A percentile compares a stretch with the other conserved stretches of the same genome.
Evolutionary conservation across 345 rosid genomes (phyloP).

Genomic region (Gossypioides kirkii): DNA sequence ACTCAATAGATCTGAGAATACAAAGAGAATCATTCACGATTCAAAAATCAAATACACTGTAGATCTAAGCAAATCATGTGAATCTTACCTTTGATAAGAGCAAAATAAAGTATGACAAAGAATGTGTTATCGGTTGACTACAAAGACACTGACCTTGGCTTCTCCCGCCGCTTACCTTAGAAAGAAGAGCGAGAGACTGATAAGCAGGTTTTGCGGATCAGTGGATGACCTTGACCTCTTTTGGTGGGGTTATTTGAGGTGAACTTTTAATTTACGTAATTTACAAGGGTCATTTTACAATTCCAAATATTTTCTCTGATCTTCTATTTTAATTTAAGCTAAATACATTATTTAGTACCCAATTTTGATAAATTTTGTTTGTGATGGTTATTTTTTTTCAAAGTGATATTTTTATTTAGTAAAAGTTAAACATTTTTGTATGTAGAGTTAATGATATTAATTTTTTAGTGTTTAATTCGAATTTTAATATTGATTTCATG

Average conservation of each 20-base stretch:
- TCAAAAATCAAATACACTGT: not conserved
- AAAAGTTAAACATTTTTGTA: too few species aligned
- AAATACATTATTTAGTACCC: too few species aligned
- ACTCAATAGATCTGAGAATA: not conserved
- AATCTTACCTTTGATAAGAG: conserved; percentile 3
- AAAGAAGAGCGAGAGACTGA: not conserved
- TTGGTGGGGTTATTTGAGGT: not conserved
- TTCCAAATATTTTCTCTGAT: not conserved
- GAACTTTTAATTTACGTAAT: not conserved
- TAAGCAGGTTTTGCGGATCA: not conserved
- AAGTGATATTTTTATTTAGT: too few species aligned
- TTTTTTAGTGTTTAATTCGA: too few species aligned
- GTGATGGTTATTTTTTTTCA: too few species aligned
- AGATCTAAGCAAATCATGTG: not conserved
- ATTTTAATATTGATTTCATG: too few species aligned
- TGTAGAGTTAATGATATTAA: too few species aligned
- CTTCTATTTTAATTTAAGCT: too few species aligned
- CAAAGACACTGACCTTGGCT: not conserved
- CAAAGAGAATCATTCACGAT: not conserved
- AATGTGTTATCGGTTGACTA: not conserved
- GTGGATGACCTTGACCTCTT: not conserved
- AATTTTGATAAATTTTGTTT: too few species aligned
- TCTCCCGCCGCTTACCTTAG: conserved; percentile 12
- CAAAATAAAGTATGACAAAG: not conserved
- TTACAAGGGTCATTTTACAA: not conserved